Base-by-base conservation (phyloP, 306 rosid genomes). In the Pterocarpus santalinus region DNA sequence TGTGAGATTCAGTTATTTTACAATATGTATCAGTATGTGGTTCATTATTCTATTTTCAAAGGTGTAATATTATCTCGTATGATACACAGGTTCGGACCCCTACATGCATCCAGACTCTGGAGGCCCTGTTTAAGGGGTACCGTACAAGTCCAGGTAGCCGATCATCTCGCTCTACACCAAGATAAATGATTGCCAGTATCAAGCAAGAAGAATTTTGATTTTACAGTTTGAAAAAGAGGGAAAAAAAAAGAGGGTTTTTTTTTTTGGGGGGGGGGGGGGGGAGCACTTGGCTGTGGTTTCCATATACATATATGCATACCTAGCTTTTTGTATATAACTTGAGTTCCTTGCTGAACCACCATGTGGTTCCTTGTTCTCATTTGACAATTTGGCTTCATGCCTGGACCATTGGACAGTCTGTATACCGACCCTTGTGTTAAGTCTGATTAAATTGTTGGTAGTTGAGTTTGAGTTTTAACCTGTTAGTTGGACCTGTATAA, bases 131-230 rank as follows among this genome's bases (percentile, higher is more conserved):
- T 58, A 81, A 34, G 66, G 69, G 82, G 34, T 14, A 83, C 67
- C 80, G 75, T 30, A 82, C 89, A 17, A 85, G 47, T 76, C 90
- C 88, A 13, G 39, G 80, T 58, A 80, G 82, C 78, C 75, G 72
- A 58, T 83, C 89, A 51, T 77, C 91, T 76, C 82, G 75, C 36
- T 58, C 65, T 10, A 63, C 79, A 2, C 22, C 64, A 76, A 46
- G 84, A 85, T 88, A 74, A 82, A 36, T 16, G 44, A 51, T 33
- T 71, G 74, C 70, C 22, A 46, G 12, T 4, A 13, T 47, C n/a
- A 63, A 74, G 75, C 57, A 73, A 38, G 71, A 69, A 65, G 35
- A 69, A 5, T 55, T 38, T 63, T 32, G 16, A 53, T 74, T 66
- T 57, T 73, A 53, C 41, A 51, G 44, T 72, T 72, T 72, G 70